Base-by-base conservation (phyloP, 352 stramenopile genomes). In the Globisporangium spinosum region DNA sequence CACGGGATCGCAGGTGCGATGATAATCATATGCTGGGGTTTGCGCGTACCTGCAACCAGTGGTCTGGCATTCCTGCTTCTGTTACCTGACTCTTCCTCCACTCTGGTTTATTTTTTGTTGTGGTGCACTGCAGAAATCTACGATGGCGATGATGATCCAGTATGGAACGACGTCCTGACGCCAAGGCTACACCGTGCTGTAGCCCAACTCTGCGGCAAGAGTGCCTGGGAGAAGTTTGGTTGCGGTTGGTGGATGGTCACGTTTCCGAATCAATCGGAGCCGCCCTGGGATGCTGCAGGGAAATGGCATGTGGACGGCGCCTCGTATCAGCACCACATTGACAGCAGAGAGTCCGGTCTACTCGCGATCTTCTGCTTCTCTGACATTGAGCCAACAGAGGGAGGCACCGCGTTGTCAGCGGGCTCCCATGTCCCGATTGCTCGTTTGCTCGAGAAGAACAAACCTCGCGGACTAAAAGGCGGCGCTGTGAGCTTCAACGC, bases 191-290 rank as follows among this genome's bases (percentile, higher is more conserved):
- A 77, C 27, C 51, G 27, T 34, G 88, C 88, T 12, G 69, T 95
- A 32, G 79, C 94, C 61, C 86, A 95, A 59, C 63, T 94, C 13
- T 90, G 84, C n/a, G 88, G 88, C 8, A 57, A 68, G n/a, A 71
- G 73, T 15, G 67, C 73, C 8, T 95, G 85, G 85, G 67, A 88
- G 43, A 66, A 79, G 23, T 88, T 95, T 58, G 83, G 80, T n/a
- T 87, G 87, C 38, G 88, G 88, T 17, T 94, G 86, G 88, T 94
- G 87, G 88, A 89, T 93, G 67, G 68, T 94, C 60, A 94, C 88
- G 38, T 95, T 94, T 63, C 85, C 87, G 8, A 69, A 77, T 4
- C 81, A 88, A 40, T 53, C 69, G 0, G 59, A 77, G 47, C 70
- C 72, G 32, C 83, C 86, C 22, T 94, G 86, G 87, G 78, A 57